A percentile compares a stretch with the other conserved stretches of the same genome.
These are phyloP conservation scores for Salvia sclarea DNA, from an alignment of 305 asterid species.

Conservation along the genomic window DNA sequence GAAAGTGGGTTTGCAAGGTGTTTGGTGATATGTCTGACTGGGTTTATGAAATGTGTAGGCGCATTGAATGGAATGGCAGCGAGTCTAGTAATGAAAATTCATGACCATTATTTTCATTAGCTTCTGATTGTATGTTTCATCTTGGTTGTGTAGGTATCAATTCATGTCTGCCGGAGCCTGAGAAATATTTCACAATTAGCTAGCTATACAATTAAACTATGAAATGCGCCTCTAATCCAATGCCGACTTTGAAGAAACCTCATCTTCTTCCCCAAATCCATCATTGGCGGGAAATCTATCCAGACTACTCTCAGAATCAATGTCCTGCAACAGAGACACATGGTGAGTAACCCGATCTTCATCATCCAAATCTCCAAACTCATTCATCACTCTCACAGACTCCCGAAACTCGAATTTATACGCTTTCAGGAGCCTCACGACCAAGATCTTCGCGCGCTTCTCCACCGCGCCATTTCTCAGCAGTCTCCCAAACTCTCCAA, in stretches of 20 bases:
- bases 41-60: neutral
- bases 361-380: conserved; percentile 24
- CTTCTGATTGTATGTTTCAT: neutral
- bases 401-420: conserved; percentile 11
- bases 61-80: neutral
- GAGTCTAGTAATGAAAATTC: neutral
- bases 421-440: conserved; percentile 26
- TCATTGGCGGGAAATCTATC: conserved; percentile 28
- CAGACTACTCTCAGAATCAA: conserved; percentile 35
- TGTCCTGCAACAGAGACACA: conserved; percentile 35
- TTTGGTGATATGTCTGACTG: conserved; percentile 23
- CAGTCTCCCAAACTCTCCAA: conserved; percentile 32
- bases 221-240: conserved; percentile 29
- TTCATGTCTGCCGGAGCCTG: too few relatives aligned
- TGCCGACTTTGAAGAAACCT: neutral
- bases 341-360: conserved; percentile 38
- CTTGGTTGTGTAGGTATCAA: too few relatives aligned
- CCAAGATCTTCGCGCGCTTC: neutral
- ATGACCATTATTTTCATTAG: neutral
- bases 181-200: too few relatives aligned
- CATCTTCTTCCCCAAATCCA: neutral
- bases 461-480: neutral
- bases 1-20: too few relatives aligned
- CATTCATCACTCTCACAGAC: neutral
- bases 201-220: conserved; percentile 47